These are phyloP conservation scores for Camellia granthamiana DNA, from an alignment of 148 eudicot species.

Conservation along the genomic window DNA sequence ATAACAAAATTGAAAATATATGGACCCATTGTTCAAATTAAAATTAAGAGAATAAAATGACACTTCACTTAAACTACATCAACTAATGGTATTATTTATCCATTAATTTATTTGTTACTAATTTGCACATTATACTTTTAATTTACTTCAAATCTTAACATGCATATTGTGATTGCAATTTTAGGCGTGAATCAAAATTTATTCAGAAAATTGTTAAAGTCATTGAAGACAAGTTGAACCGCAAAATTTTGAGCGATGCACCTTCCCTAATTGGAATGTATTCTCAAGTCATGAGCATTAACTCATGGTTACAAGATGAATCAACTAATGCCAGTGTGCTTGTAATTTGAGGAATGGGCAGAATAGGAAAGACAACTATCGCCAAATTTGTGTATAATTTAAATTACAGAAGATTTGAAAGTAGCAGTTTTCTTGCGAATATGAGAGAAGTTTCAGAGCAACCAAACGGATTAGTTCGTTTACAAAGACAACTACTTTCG, in stretches of 20 bases:
- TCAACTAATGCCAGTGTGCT: too few relatives aligned
- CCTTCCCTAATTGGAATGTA: neutral
- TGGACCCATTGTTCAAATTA: too few relatives aligned
- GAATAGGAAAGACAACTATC: constrained; percentile 5
- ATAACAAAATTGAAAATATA: too few relatives aligned
- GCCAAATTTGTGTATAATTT: neutral
- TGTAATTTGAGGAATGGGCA: neutral
- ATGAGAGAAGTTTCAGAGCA: too few relatives aligned
- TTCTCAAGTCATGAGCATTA: neutral
- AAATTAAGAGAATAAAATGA: too few relatives aligned
- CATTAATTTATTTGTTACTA: neutral
- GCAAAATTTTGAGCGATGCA: neutral
- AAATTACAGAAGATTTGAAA: neutral
- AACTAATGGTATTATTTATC: too few relatives aligned
- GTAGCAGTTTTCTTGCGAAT: neutral
- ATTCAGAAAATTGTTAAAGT: neutral
- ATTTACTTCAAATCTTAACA: neutral
- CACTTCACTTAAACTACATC: too few relatives aligned
- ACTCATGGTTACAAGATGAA: neutral
- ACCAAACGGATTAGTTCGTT: too few relatives aligned
- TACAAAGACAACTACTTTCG: neutral
- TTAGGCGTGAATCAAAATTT: neutral
- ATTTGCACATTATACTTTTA: too few relatives aligned
- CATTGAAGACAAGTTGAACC: neutral
- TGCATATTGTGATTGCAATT: neutral